Conservation (phyloP, 164 flowering plant species). For the Kalanchoe fedtschenkoi region DNA sequence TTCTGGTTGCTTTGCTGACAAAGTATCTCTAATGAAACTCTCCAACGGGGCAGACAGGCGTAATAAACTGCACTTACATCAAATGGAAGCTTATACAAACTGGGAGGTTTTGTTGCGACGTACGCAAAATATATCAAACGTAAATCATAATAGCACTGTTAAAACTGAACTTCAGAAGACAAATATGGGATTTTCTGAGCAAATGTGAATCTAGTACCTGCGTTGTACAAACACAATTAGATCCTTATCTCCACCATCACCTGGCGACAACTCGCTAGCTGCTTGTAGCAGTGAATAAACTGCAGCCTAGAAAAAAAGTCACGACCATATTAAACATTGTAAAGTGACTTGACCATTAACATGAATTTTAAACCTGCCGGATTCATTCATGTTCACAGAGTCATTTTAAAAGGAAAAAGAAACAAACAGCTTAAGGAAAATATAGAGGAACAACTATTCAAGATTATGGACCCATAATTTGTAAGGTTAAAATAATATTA, state of each 20-base stretch:
- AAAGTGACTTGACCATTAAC: too few species aligned
- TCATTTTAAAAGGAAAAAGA: too few species aligned
- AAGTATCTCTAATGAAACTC: conserved; percentile 55
- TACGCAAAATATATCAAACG: too few species aligned
- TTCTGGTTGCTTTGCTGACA: conserved; percentile 68
- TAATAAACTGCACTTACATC: conserved; percentile 44
- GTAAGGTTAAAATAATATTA: too few species aligned
- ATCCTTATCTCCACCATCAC: conserved; percentile 82
- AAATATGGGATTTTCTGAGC: not conserved
- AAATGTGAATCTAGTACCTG: conserved; percentile 40
- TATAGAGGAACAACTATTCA: not conserved
- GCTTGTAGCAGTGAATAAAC: conserved; percentile 81
- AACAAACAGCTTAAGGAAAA: not conserved
- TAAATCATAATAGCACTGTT: not conserved
- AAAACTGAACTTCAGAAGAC: not conserved
- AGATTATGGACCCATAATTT: not conserved
- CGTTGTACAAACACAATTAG: conserved; percentile 72
- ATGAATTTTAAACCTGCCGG: not conserved
- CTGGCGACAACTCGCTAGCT: conserved; percentile 73
- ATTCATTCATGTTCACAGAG: not conserved
- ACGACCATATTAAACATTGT: not conserved
- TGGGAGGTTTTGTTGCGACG: too few species aligned
- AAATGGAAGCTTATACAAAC: not conserved
- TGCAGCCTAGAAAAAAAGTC: conserved; percentile 56
- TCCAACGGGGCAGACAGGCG: conserved; percentile 81